Evolutionary conservation across 129 eudicot species (phyloP), one percentile per base, ranked within the genome.

Genomic region (Lonicera japonica): DNA sequence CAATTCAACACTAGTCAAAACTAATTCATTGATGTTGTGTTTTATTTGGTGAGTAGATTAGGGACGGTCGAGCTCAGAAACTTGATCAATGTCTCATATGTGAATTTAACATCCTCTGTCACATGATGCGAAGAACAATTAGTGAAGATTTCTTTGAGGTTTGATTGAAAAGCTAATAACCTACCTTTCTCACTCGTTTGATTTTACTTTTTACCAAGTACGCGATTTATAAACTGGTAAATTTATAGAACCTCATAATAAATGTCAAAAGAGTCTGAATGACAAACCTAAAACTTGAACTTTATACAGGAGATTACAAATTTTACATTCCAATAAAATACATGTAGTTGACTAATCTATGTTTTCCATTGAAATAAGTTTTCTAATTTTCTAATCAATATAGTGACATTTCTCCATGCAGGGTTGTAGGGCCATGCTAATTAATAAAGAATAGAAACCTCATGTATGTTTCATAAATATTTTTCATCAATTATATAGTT

Each of bases 351-450:
- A n/a, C n/a, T n/a, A 6, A 29, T 29, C 36, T 1, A 6, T 29
- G 2, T 29, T n/a, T 1, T 29, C 36, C 2, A 29, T 29, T 2
- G 36, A 29, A 6, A 2, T 29, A 29, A 29, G 36, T 29, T 29
- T 29, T 29, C 36, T 29, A 29, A 6, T 29, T 6, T 1, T 2
- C 36, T 29, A 29, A 29, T 29, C 2, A 29, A 29, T 29, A 29
- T 29, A 29, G 36, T 29, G 6, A 43, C 13, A 43, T 43, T 43
- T 43, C 1, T 43, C 5, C 13, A 43, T 45, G 65, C 56, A 76
- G 81, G 81, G 81, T 21, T 38, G 70, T 25, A 77, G 81, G 71
- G 81, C 81, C 20, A 71, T 66, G 70, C 18, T 77, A 68, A 48
- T 77, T 21, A 73, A 77, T 25, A 77, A 77, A 71, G 73, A 77